These are phyloP conservation scores for Daldinia loculata DNA, from an alignment of 495 filamentous ascomycete genomes.

Conservation along the genomic window DNA sequence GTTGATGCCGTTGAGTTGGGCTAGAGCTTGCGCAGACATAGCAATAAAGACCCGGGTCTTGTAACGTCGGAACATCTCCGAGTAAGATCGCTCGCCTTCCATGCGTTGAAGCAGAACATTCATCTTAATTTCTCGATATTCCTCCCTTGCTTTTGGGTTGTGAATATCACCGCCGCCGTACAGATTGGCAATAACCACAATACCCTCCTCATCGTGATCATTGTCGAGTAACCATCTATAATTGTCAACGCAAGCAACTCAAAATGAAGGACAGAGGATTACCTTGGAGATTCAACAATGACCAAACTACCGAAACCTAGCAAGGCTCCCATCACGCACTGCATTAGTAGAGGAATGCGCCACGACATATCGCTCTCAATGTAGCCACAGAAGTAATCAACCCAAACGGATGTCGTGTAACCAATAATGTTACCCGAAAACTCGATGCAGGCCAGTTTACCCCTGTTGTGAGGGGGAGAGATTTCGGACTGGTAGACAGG, in stretches of 20 bases:
- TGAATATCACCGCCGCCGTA: slow-evolving; percentile 96
- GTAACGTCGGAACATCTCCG: slow-evolving; percentile 96
- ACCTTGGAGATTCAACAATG: slow-evolving; percentile 97
- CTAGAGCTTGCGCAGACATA: slow-evolving; percentile 97
- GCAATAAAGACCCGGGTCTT: slow-evolving; percentile 93
- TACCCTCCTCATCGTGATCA: slow-evolving; percentile 97
- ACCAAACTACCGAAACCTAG: slow-evolving; percentile 86
- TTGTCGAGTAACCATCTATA: slow-evolving; percentile 94
- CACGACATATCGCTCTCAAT: slow-evolving; percentile 87
- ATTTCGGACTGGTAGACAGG: slow-evolving; percentile 99
- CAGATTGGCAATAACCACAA: slow-evolving; percentile 96
- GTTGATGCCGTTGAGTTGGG: slow-evolving; percentile 98
- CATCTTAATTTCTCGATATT: slow-evolving; percentile 99
- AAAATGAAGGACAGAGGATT: slow-evolving; percentile 41
- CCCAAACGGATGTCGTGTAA: slow-evolving; percentile 96
- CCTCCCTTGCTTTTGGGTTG: slow-evolving; percentile 86
- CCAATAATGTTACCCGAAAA: slow-evolving; percentile 97
- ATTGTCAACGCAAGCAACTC: slow-evolving; percentile 26
- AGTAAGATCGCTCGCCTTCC: slow-evolving; percentile 91
- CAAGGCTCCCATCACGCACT: slow-evolving; percentile 90
- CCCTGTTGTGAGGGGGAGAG: slow-evolving; percentile 93
- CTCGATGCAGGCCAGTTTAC: slow-evolving; percentile 95
- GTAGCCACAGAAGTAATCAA: slow-evolving; percentile 95
- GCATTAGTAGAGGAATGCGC: slow-evolving; percentile 90
- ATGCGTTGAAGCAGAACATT: slow-evolving; percentile 90